A percentile compares a stretch with the other conserved stretches of the same genome.
Evolutionary conservation across 2,329 filamentous ascomycete species (phyloP).

Genomic region (Lasiodiplodia sp.): DNA sequence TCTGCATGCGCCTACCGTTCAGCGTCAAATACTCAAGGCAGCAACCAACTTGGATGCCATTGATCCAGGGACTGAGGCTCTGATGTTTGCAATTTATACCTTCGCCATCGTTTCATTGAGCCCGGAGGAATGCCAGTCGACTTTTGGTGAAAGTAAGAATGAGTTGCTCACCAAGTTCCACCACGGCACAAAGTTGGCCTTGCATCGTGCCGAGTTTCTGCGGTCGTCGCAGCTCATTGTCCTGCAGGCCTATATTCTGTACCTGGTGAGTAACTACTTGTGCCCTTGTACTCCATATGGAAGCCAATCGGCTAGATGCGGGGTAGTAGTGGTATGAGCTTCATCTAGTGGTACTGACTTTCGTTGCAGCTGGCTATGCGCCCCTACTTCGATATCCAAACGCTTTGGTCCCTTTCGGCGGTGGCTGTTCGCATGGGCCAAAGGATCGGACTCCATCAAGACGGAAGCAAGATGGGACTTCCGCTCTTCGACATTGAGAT

Average conservation of each 20-base stretch:
- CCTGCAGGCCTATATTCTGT: conserved; percentile 72
- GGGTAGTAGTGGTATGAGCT: background rate
- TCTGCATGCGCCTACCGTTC: conserved; percentile 74
- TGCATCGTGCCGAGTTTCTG: conserved; percentile 73
- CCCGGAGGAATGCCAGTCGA: conserved; percentile 61
- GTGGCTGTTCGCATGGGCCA: conserved; percentile 67
- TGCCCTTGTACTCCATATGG: too few relatives aligned
- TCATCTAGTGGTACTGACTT: background rate
- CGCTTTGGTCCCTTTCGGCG: conserved; percentile 70
- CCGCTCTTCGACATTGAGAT: conserved; percentile 66
- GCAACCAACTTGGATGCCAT: conserved; percentile 63
- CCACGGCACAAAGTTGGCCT: conserved; percentile 67
- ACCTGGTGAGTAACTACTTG: conserved; percentile 60
- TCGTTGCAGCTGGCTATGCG: conserved; percentile 51
- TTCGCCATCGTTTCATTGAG: conserved; percentile 57
- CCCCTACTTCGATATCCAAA: conserved; percentile 55
- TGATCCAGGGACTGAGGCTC: conserved; percentile 65
- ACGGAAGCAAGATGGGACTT: conserved; percentile 61
- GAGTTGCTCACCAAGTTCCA: conserved; percentile 63
- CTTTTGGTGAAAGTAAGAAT: conserved; percentile 62
- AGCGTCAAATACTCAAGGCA: conserved; percentile 70
- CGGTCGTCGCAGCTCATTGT: conserved; percentile 69
- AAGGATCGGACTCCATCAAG: conserved; percentile 67
- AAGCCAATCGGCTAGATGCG: background rate
- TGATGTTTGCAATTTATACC: conserved; percentile 45